phyloP scores from a whole-genome alignment of 148 eudicot species.

The Beta vulgaris region DNA sequence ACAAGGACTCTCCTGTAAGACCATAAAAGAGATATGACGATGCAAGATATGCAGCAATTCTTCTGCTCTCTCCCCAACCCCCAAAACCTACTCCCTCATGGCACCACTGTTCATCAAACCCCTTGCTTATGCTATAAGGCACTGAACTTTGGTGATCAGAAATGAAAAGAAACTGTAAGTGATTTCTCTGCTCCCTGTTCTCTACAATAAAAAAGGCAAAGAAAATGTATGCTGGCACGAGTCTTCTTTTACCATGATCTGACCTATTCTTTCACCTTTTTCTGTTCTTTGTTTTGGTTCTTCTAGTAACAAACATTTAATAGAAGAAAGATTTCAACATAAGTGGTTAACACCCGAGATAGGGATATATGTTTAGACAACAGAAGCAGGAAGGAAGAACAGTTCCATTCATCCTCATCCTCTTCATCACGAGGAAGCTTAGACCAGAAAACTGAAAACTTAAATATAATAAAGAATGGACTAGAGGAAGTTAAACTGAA shows the following conservation, averaged over 20 bases:
- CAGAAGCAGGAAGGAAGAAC: neutral
- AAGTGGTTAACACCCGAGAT: neutral
- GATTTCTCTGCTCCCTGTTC: too few species aligned
- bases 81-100: too few species aligned
- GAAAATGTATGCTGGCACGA: neutral
- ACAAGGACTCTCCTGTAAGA: neutral
- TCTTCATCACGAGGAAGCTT: neutral
- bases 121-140: neutral
- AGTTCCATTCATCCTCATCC: neutral
- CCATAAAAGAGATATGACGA: neutral
- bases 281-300: neutral
- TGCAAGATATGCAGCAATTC: neutral
- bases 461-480: neutral
- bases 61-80: neutral
- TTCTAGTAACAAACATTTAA: neutral
- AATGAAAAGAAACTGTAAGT: neutral
- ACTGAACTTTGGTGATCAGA: neutral
- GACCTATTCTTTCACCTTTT: neutral
- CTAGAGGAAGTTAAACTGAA: neutral
- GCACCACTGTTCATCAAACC: neutral
- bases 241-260: neutral
- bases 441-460: too few species aligned
- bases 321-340: neutral
- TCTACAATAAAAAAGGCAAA: neutral
- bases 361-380: neutral